phyloP scores from a whole-genome alignment of 192 early-diverging fungal genomes.

The Umbelopsis sp. region DNA sequence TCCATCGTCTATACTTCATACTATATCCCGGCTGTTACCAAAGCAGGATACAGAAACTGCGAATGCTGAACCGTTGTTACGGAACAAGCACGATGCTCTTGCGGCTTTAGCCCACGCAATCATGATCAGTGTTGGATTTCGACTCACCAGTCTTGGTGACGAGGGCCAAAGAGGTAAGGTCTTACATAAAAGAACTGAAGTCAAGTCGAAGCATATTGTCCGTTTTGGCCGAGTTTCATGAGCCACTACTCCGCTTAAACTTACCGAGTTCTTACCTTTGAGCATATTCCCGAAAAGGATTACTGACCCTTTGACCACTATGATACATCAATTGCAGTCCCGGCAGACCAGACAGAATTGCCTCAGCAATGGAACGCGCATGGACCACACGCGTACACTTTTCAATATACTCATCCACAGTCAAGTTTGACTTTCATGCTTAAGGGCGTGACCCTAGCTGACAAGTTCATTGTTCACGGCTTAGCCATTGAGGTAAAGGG shows the following conservation, averaged over 20 bases:
- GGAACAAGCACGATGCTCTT: conserved; percentile 49
- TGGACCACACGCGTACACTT: conserved; percentile 58
- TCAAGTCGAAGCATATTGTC: neutral
- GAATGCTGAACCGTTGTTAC: conserved; percentile 27
- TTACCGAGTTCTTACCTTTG: neutral
- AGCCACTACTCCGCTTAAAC: neutral
- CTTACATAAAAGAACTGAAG: neutral
- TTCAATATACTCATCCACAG: conserved; percentile 67
- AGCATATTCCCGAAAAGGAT: neutral
- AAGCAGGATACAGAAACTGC: neutral
- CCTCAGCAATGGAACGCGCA: conserved; percentile 63
- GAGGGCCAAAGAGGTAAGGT: conserved; percentile 44
- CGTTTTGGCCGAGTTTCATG: neutral
- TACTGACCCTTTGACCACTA: too few species aligned
- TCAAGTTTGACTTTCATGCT: conserved; percentile 70
- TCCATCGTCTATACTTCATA: conserved; percentile 35
- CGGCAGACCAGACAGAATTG: conserved; percentile 29
- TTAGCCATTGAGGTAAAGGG: conserved; percentile 63
- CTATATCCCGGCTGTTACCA: neutral
- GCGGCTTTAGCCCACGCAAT: conserved; percentile 58
- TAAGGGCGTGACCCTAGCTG: conserved; percentile 65
- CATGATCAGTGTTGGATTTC: conserved; percentile 66
- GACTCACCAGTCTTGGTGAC: conserved; percentile 64
- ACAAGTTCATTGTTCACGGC: conserved; percentile 66
- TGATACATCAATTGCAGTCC: neutral